Conservation (phyloP, 1,284 basidiomycete genomes). For the Ceratobasidium theobromae region DNA sequence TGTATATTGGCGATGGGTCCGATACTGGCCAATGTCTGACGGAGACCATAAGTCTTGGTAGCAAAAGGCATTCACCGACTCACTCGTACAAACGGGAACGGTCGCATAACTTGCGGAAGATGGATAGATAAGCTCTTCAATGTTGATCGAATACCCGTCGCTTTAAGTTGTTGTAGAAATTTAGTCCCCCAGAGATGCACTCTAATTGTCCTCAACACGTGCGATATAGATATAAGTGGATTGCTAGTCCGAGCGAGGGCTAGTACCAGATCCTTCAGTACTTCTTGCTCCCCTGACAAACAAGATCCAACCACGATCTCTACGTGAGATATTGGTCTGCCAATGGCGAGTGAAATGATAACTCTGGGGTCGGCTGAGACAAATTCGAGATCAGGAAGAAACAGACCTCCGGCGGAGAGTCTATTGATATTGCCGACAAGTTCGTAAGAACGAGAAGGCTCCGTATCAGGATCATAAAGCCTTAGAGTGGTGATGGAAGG, state of each 20-base stretch:
- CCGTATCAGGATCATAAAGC: constrained; percentile 25
- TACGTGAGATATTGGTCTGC: constrained; percentile 12
- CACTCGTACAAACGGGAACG: constrained; percentile 5
- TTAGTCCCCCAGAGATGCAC: constrained; percentile 26
- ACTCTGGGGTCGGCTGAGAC: constrained; percentile 26
- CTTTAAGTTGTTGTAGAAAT: constrained; percentile 11
- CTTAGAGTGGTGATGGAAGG: constrained; percentile 6
- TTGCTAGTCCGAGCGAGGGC: constrained; percentile 7
- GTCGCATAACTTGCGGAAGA: constrained; percentile 18
- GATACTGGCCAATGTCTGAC: constrained; percentile 8
- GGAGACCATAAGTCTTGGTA: not conserved
- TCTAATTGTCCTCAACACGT: constrained; percentile 3
- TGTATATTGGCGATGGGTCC: too few species aligned
- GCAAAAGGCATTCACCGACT: not conserved
- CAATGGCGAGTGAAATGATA: not conserved
- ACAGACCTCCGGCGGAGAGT: not conserved
- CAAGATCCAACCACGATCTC: constrained; percentile 5
- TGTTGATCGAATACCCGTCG: not conserved
- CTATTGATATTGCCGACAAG: constrained; percentile 10
- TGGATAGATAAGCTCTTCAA: not conserved
- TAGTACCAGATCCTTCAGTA: constrained; percentile 1
- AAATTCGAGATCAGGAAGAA: constrained; percentile 6
- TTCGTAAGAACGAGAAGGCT: constrained; percentile 16
- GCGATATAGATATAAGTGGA: constrained; percentile 7
- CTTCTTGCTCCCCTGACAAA: constrained; percentile 9